phyloP scores from a whole-genome alignment of 176 grass and related monocot genomes.

The Zoysia pacifica region DNA sequence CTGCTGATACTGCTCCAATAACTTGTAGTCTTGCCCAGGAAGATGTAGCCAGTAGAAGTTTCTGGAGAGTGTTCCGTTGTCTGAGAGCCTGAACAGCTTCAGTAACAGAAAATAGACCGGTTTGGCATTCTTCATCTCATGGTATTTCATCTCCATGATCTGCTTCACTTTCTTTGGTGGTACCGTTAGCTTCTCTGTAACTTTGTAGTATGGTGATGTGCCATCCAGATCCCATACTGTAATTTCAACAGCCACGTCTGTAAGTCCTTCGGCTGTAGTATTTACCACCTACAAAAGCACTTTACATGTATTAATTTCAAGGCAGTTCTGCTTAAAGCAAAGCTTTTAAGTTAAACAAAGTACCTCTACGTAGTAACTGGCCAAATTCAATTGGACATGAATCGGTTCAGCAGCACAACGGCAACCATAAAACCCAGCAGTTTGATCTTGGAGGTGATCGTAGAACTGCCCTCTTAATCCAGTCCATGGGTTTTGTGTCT shows the following conservation, averaged over 20 bases:
- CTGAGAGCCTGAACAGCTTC: constrained; percentile 75
- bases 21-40: constrained; percentile 75
- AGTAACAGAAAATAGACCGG: constrained; percentile 88
- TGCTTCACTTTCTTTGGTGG: constrained; percentile 67
- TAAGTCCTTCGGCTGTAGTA: constrained; percentile 65
- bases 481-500: constrained; percentile 96
- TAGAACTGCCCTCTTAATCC: constrained; percentile 96
- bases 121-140: constrained; percentile 68
- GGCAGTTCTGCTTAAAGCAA: background rate
- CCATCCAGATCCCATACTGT: constrained; percentile 89
- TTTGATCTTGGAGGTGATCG: constrained; percentile 94
- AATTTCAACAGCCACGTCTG: constrained; percentile 76
- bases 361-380: constrained; percentile 88
- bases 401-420: constrained; percentile 81
- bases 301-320: constrained; percentile 37
- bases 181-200: constrained; percentile 60
- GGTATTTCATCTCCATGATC: constrained; percentile 81
- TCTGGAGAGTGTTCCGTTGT: constrained; percentile 64
- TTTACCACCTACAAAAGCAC: constrained; percentile 70
- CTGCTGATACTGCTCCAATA: constrained; percentile 62
- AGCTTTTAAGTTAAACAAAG: constrained; percentile 5
- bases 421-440: constrained; percentile 90
- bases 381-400: constrained; percentile 92
- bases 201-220: constrained; percentile 68
- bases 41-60: constrained; percentile 97